Conservation (phyloP, 495 filamentous ascomycete species). For the Pseudomonodictys pantanalensis region DNA sequence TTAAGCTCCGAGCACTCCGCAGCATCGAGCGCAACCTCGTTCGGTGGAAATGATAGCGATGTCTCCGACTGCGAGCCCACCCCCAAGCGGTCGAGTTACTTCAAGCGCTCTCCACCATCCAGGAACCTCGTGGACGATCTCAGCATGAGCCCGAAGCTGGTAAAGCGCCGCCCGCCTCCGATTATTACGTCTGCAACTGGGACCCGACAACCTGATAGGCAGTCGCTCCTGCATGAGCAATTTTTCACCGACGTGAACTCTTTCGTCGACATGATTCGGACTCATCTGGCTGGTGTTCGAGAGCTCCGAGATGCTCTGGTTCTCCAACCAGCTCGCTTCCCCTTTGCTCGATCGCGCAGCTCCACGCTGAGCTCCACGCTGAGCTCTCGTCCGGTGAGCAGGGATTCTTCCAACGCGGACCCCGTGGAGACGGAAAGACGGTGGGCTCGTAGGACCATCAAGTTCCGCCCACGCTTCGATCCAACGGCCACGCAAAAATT, state of each 20-base stretch:
- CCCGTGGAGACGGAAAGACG: constrained; percentile 7
- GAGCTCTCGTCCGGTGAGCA: constrained; percentile 2
- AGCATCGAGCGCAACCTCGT: constrained; percentile 15
- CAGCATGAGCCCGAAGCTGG: not conserved
- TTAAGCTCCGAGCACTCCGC: constrained; percentile 18
- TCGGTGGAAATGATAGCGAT: too few species aligned
- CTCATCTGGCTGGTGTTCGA: constrained; percentile 17
- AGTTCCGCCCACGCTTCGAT: constrained; percentile 23
- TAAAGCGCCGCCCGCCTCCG: constrained; percentile 1
- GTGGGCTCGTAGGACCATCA: constrained; percentile 1
- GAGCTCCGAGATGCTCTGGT: not conserved
- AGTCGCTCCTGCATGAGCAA: not conserved
- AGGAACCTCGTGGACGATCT: constrained; percentile 7
- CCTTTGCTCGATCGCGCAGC: constrained; percentile 4
- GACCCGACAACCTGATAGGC: not conserved
- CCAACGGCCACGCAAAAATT: constrained; percentile 11
- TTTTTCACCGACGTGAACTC: constrained; percentile 7
- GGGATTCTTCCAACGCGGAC: constrained; percentile 10
- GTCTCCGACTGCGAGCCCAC: not conserved
- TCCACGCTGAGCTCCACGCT: constrained; percentile 7
- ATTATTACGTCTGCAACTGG: not conserved
- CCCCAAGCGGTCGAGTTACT: not conserved
- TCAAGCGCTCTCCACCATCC: constrained; percentile 2
- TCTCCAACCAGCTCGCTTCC: not conserved
- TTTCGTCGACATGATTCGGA: constrained; percentile 9